A percentile compares a stretch with the other conserved stretches of the same genome.
Conservation (phyloP, 257 asterid species). For the Mitragyna speciosa region DNA sequence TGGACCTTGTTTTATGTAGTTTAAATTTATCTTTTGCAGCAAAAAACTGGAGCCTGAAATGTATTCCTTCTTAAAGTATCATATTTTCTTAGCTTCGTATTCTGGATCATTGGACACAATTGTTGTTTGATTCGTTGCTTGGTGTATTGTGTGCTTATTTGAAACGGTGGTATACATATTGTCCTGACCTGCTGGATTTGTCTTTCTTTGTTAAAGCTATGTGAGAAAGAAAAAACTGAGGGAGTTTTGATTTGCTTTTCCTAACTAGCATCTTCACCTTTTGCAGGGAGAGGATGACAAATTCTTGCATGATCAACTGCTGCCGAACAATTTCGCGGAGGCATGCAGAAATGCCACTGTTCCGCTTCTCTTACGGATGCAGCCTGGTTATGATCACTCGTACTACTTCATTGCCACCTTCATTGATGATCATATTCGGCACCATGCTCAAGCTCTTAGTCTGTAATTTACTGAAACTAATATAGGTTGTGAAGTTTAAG, state of each 20-base stretch:
- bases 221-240: not conserved
- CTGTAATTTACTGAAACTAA: constrained; percentile 16
- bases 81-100: no score
- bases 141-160: not conserved
- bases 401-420: constrained; percentile 77
- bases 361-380: constrained; percentile 69
- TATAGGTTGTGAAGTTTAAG: not conserved
- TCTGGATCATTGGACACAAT: not conserved
- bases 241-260: not conserved
- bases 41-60: not conserved
- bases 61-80: not conserved
- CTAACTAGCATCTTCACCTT: not conserved
- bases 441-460: constrained; percentile 88
- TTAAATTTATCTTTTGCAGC: not conserved
- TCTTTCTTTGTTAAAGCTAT: not conserved
- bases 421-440: constrained; percentile 81
- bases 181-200: not conserved
- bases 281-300: constrained; percentile 85
- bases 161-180: not conserved
- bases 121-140: not conserved
- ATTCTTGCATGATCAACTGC: constrained; percentile 67
- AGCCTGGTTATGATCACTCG: constrained; percentile 95
- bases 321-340: constrained; percentile 72
- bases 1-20: not conserved
- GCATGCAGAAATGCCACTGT: constrained; percentile 61